Conservation (phyloP, 129 eudicot genomes). For the Centrapalus pauciflorus region DNA sequence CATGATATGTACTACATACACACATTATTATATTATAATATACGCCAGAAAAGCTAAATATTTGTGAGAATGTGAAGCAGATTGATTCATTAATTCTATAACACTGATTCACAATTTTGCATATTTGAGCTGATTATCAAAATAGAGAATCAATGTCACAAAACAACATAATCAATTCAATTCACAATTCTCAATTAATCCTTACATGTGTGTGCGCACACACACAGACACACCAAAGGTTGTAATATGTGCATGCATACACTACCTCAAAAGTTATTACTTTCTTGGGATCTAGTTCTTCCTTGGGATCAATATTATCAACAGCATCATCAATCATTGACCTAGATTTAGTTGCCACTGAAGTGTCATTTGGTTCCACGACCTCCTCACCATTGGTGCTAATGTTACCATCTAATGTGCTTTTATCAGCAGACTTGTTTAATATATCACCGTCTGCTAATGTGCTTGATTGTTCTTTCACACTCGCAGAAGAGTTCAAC, state of each 20-base stretch:
- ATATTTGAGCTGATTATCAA: no score
- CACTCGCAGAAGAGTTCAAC: conserved; percentile 3
- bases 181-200: no score
- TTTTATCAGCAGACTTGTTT: background rate
- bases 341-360: conserved; percentile 14
- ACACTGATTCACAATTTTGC: no score
- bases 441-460: conserved; percentile 11
- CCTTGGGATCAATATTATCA: conserved; percentile 14
- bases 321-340: conserved; percentile 8
- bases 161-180: no score
- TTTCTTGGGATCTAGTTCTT: conserved; percentile 11
- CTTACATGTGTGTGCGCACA: no score
- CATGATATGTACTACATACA: background rate
- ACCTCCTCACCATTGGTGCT: conserved; percentile 14
- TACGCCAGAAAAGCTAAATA: no score
- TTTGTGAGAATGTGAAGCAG: no score
- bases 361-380: conserved; percentile 6
- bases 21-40: no score
- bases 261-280: conserved; percentile 12
- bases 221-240: background rate
- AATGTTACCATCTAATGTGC: conserved; percentile 1
- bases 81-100: no score
- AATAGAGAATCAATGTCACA: no score
- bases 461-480: conserved; percentile 19
- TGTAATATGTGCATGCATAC: background rate